Evolutionary conservation across 352 stramenopile species (phyloP).

Genomic region (Halophytophthora polymorphica): DNA sequence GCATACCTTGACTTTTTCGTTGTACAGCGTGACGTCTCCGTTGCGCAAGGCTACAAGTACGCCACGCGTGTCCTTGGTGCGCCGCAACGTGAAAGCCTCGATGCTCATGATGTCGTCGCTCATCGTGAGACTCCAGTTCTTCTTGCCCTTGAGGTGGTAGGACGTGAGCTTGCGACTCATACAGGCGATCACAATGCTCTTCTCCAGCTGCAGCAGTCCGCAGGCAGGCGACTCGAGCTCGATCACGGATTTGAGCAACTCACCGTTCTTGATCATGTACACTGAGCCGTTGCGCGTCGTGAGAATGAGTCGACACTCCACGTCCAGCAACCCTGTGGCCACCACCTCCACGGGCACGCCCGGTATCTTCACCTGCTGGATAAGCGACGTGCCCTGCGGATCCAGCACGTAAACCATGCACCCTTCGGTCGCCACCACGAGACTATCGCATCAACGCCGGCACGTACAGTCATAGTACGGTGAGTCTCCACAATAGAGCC

Average conservation of each 20-base stretch:
- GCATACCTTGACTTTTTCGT: constrained; percentile 85
- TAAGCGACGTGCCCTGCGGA: constrained; percentile 65
- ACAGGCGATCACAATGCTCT: constrained; percentile 84
- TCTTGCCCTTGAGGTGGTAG: constrained; percentile 90
- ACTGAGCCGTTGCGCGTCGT: constrained; percentile 84
- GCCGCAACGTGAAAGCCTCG: constrained; percentile 63
- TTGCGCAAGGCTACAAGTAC: constrained; percentile 83
- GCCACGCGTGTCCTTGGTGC: constrained; percentile 72
- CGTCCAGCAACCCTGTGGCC: constrained; percentile 63
- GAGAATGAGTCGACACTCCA: constrained; percentile 85
- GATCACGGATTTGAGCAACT: constrained; percentile 83
- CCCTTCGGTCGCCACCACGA: constrained; percentile 86
- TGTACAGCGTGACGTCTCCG: constrained; percentile 86
- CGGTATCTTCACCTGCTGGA: constrained; percentile 67
- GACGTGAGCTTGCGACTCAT: constrained; percentile 86
- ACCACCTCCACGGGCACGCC: constrained; percentile 77
- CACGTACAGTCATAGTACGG: background rate
- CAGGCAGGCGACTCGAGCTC: constrained; percentile 81
- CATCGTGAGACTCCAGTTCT: constrained; percentile 89
- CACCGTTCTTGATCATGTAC: constrained; percentile 91
- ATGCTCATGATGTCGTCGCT: constrained; percentile 81
- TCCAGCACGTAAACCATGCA: constrained; percentile 79
- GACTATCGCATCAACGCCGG: constrained; percentile 18
- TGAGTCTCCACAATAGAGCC: background rate
- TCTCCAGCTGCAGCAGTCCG: constrained; percentile 74